Percentiles rank a stretch among this genome's conserved stretches.
These are phyloP conservation scores for Malassezia sp. DNA, from an alignment of 1,284 basidiomycete species.

Conservation along the genomic window DNA sequence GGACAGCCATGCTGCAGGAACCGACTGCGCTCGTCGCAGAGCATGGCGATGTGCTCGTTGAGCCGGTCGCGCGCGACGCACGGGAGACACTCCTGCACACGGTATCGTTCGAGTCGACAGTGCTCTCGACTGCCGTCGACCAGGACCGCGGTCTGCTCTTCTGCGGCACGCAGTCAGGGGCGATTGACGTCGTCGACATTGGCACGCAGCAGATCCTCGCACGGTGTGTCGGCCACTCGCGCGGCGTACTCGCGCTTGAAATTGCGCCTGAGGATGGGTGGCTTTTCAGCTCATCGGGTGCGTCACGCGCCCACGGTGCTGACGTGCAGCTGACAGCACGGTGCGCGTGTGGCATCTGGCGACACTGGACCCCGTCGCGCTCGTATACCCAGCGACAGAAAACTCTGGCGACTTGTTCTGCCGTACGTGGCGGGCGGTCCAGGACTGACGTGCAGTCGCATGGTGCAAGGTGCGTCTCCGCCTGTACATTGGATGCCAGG, in stretches of 20 bases:
- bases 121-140: slow-evolving; percentile 36
- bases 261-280: slow-evolving; percentile 54
- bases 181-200: slow-evolving; percentile 34
- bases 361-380: slow-evolving; percentile 60
- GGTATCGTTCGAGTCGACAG: slow-evolving; percentile 25
- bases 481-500: slow-evolving; percentile 74
- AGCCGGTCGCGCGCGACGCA: too few species aligned
- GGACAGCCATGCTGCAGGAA: too few species aligned
- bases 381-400: slow-evolving; percentile 72
- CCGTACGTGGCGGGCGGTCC: slow-evolving; percentile 57
- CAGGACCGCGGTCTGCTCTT: slow-evolving; percentile 22
- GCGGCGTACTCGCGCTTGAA: slow-evolving; percentile 70
- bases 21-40: too few species aligned
- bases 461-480: slow-evolving; percentile 64
- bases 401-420: slow-evolving; percentile 80
- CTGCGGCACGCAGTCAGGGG: slow-evolving; percentile 26
- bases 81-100: too few species aligned
- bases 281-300: slow-evolving; percentile 27
- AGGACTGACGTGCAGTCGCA: slow-evolving; percentile 67
- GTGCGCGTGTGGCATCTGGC: slow-evolving; percentile 70
- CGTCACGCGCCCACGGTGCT: not conserved
- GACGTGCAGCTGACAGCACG: slow-evolving; percentile 25
- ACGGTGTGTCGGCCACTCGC: slow-evolving; percentile 59
- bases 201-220: slow-evolving; percentile 22
- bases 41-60: too few species aligned